Conservation (phyloP, 2,329 filamentous ascomycete species). For the Botrytis fabae region DNA sequence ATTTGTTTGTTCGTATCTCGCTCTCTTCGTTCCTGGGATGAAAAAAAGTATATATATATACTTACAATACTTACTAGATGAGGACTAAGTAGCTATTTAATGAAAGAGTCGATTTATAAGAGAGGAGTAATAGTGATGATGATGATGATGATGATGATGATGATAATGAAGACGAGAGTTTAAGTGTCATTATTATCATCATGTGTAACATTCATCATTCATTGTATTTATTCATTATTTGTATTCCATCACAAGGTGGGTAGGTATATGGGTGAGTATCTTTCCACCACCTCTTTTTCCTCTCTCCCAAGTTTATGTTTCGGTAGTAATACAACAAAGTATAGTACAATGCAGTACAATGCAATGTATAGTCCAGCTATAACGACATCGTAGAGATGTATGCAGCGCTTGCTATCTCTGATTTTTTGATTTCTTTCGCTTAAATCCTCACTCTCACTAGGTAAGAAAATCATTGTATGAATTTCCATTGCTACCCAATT, state of each 20-base stretch:
- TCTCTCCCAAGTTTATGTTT: not conserved
- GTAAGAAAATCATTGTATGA: not conserved
- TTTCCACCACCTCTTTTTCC: not conserved
- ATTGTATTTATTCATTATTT: not conserved
- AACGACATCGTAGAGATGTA: slow-evolving; percentile 1
- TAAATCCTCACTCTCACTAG: not conserved
- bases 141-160: not conserved
- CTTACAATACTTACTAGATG: not conserved
- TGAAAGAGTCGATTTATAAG: fast-evolving
- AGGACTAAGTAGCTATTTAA: not conserved
- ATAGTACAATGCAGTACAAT: not conserved
- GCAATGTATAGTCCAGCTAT: not conserved
- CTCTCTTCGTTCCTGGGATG: not conserved
- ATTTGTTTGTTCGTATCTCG: not conserved
- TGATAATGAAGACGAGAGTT: not conserved
- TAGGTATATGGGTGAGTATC: not conserved
- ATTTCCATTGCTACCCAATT: not conserved
- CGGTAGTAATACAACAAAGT: not conserved
- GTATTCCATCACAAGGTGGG: not conserved
- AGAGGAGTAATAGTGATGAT: not conserved
- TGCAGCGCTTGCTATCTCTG: slow-evolving; percentile 19
- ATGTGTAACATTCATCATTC: not conserved
- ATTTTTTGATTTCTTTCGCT: not conserved
- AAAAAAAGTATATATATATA: fast-evolving
- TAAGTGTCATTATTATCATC: not conserved